Base-by-base conservation (phyloP, 805 yeast species). In the Candida odintsovae region DNA sequence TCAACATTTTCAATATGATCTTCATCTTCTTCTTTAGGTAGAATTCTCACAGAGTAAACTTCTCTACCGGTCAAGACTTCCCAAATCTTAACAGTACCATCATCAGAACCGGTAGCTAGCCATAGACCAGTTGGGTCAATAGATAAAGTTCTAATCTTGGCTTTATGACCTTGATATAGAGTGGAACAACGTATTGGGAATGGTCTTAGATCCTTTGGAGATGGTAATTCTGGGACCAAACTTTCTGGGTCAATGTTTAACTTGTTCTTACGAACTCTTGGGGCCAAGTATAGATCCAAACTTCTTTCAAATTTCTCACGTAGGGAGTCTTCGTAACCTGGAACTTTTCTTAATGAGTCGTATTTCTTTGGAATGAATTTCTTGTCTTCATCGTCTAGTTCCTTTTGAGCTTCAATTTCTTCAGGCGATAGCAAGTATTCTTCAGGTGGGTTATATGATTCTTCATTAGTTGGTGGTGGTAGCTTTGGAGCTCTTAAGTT, bases 21-120 rank as follows among this genome's bases (percentile, higher is more conserved):
- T 50, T 86, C 94, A 45, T 79, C 81, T 40, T 75, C 76, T 29
- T 71, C 71, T 33, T 49, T 47, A 15, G 49, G 38, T 19, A 77
- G 62, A 19, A 80, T 58, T 47, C 69, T 68, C n/a, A 77, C 71
- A 50, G 79, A 78, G 75, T 79, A 87, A 43, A 92, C 87, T 71
- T 92, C 95, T 68, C 99, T 82, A 41, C 99, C 99, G 6, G 97
- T 88, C 49, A 90, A 70, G 18, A 90, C 83, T 70, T 94, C 99
- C 98, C 99, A 94, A n/a, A 94, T 76, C 56, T 97, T 78, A 7
- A 94, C 90, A 16, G 90, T 78, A 46, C 98, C 98, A 64, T 94
- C 99, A 64, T 94, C 98, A 16, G 96, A 86, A 48, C 97, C 99
- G 4, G 99, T 94, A 19, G 99, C 99, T 47, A 94, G 72, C 94